Conservation (phyloP, 768 basidiomycete species). For the Trametes meyenii region DNA sequence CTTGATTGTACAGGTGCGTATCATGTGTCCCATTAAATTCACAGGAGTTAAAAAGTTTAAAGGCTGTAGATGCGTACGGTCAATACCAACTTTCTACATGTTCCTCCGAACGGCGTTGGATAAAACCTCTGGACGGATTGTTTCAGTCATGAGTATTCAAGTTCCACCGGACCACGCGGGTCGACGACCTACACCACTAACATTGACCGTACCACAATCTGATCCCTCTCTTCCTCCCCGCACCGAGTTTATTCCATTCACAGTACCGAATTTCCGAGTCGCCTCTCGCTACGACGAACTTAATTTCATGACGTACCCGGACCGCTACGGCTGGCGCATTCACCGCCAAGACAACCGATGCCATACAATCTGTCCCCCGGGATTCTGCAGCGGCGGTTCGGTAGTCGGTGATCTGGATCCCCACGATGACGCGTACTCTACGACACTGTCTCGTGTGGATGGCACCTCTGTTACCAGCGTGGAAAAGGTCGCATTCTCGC, state of each 20-base stretch:
- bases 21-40: too few species aligned
- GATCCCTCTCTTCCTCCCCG: not conserved
- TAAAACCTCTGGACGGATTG: too few species aligned
- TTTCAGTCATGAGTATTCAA: too few species aligned
- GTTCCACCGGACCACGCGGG: too few species aligned
- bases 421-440: not conserved
- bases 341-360: not conserved
- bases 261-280: not conserved
- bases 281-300: not conserved
- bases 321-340: not conserved
- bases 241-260: constrained; percentile 14
- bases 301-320: constrained; percentile 5
- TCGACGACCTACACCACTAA: too few species aligned
- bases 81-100: too few species aligned
- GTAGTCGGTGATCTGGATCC: not conserved
- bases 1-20: too few species aligned
- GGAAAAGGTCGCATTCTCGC: constrained; percentile 8
- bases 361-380: constrained; percentile 6
- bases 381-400: not conserved
- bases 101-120: too few species aligned
- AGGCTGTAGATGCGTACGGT: too few species aligned
- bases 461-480: constrained; percentile 3
- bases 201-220: not conserved
- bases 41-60: too few species aligned
- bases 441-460: constrained; percentile 3